Evolutionary conservation across 768 basidiomycete genomes (phyloP), one percentile per base, ranked within the genome.

Genomic region (Panaeolus papilionaceus): DNA sequence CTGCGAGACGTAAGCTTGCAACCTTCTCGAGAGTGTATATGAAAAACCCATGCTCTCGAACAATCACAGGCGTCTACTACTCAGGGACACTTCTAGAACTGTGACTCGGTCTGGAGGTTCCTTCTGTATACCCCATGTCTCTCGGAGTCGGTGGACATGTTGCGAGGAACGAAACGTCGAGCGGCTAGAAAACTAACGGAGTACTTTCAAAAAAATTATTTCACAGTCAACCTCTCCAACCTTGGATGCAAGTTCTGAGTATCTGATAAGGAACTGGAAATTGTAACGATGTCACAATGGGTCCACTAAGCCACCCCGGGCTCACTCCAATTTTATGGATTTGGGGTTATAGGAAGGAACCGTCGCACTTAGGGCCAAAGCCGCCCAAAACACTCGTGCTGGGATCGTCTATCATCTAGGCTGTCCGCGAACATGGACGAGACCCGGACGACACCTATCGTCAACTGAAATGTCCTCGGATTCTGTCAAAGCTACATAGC

Each of bases 401-500:
- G n/a, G 26, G 47, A 49, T 58, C 20, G 11, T 9, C 11, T 28
- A 28, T 6, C 49, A 51, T 28, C 23, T 51, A 6, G 49, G 11
- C 54, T 28, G 54, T 1, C 54, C 54, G 28, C 54, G 28, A 58
- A 28, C 54, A 10, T 33, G 54, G 47, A 49, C 47, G 47, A 49
- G 47, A 23, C 20, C 26, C 47, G 3, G 47, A 8, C 11, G 8
- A 9, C 54, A 16, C 14, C 10, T 28, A 58, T 11, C 12, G 33
- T 58, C 28, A 58, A 33, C 54, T 58, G 54, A 58, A 58, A 58
- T 9, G 28, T 58, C 54, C 54, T 58, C 54, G 54, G 54, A 37
- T 5, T 58, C 33, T n/a, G 33, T 28, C 54, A 58, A 58, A 16
- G 8, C 49, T 14, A 26, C 26, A 51, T 51, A 11, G 8, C 12